These are phyloP conservation scores for Mentha longifolia DNA, from an alignment of 257 asterid species.

Conservation along the genomic window DNA sequence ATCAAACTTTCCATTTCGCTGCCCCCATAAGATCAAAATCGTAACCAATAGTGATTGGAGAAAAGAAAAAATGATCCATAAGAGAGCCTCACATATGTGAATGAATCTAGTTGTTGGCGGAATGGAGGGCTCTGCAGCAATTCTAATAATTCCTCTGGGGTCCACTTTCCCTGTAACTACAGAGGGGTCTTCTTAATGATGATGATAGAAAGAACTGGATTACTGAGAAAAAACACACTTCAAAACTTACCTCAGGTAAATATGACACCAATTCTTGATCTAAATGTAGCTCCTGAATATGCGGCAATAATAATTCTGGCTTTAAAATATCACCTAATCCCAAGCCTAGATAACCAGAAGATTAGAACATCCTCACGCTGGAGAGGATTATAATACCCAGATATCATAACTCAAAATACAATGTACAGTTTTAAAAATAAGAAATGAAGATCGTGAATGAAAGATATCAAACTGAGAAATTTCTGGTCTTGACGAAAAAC, in stretches of 20 bases:
- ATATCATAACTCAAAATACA: constrained; percentile 3
- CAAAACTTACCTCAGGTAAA: constrained; percentile 75
- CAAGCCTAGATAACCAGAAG: constrained; percentile 60
- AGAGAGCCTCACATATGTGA: constrained; percentile 72
- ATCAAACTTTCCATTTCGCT: neutral
- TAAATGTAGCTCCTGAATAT: constrained; percentile 66
- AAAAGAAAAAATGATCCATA: neutral
- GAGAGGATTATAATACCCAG: constrained; percentile 22
- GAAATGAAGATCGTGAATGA: neutral
- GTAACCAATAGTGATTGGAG: neutral
- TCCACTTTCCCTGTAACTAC: constrained; percentile 75
- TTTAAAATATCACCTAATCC: constrained; percentile 92
- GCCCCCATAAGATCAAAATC: neutral
- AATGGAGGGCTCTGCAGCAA: constrained; percentile 92
- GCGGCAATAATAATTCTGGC: constrained; percentile 77
- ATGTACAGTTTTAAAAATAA: constrained; percentile 9
- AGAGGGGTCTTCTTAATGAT: constrained; percentile 24
- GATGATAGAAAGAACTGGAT: constrained; percentile 25
- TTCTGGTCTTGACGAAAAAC: constrained; percentile 1
- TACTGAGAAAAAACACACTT: constrained; percentile 15
- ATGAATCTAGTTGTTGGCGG: constrained; percentile 95
- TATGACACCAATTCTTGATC: constrained; percentile 69
- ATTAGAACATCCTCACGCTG: constrained; percentile 27
- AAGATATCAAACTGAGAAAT: neutral
- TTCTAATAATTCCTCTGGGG: constrained; percentile 76